Evolutionary conservation across 1,284 basidiomycete species (phyloP), one percentile per base, ranked within the genome.

Genomic region (Marasmius fiardii): DNA sequence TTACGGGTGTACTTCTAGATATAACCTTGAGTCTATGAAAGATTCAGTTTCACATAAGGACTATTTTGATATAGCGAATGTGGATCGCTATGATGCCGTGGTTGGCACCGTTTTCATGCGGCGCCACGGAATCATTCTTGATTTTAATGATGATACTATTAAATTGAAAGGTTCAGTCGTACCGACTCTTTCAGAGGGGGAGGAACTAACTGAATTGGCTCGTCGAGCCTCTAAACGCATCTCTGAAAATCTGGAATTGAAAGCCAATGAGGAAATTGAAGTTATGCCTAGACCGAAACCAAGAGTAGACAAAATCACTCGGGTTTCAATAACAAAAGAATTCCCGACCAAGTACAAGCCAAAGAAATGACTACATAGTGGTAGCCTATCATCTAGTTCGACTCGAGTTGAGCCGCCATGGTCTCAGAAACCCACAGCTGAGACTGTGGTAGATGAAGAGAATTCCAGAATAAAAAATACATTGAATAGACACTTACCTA

Each of bases 1-100:
- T 28, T 65, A 57, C 44, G 66, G 66, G 5, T 47, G 56, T 4
- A 31, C 50, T 3, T 16, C 53, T 10, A 12, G 21, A 33, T 54
- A 35, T 35, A 35, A 8, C 8, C 34, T 35, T 16, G 34, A 35
- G 16, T 8, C 34, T 8, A 8, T 16, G 34, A 35, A 35, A 35
- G 34, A 16, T 8, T 16, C 34, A 16, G 34, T 35, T 8, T 8
- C 8, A 16, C 16, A 8, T 8, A 35, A 35, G n/a, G n/a, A n/a
- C n/a, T n/a, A n/a, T n/a, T n/a, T n/a, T n/a, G n/a, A n/a, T n/a
- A n/a, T n/a, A n/a, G n/a, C n/a, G n/a, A n/a, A n/a, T n/a, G n/a
- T n/a, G n/a, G n/a, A n/a, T n/a, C n/a, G n/a, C n/a, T n/a, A n/a
- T n/a, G n/a, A n/a, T n/a, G n/a, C n/a, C n/a, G n/a, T n/a, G n/a